phyloP scores from a whole-genome alignment of 805 yeast genomes.

The Ogataea chonburiensis region DNA sequence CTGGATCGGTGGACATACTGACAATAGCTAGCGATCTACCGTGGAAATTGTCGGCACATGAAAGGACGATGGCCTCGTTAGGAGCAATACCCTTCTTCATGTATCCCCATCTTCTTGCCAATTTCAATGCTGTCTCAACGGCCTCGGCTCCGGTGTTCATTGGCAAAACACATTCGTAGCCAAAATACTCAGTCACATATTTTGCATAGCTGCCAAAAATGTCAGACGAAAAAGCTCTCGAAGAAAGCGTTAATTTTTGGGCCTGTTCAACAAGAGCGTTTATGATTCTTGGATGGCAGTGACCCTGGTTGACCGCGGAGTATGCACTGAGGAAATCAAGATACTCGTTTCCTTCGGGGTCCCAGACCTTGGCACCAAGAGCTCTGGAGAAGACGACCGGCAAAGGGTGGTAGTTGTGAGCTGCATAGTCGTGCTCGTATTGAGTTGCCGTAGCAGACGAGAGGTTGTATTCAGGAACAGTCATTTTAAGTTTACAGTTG shows the following conservation, averaged over 20 bases:
- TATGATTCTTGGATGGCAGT: slow-evolving; percentile 92
- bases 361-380: slow-evolving; percentile 93
- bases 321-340: slow-evolving; percentile 91
- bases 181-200: slow-evolving; percentile 82
- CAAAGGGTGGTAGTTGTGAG: slow-evolving; percentile 95
- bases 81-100: slow-evolving; percentile 78
- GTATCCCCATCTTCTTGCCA: slow-evolving; percentile 98
- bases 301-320: slow-evolving; percentile 98
- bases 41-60: slow-evolving; percentile 90
- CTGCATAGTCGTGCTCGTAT: slow-evolving; percentile 79
- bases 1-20: slow-evolving; percentile 95
- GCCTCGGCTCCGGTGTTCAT: slow-evolving; percentile 99
- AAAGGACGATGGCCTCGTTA: slow-evolving; percentile 80
- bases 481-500: slow-evolving; percentile 9
- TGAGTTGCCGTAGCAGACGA: slow-evolving; percentile 64
- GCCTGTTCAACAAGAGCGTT: slow-evolving; percentile 87
- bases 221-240: slow-evolving; percentile 91
- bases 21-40: slow-evolving; percentile 95
- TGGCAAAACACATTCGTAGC: slow-evolving; percentile 90
- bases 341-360: slow-evolving; percentile 94
- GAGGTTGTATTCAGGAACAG: slow-evolving; percentile 42
- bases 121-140: slow-evolving; percentile 89
- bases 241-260: slow-evolving; percentile 74
- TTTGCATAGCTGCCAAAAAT: slow-evolving; percentile 85
- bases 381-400: slow-evolving; percentile 93